Evolutionary conservation across 805 yeast species (phyloP), one percentile per base, ranked within the genome.

Genomic region (Kuraishia borneana): DNA sequence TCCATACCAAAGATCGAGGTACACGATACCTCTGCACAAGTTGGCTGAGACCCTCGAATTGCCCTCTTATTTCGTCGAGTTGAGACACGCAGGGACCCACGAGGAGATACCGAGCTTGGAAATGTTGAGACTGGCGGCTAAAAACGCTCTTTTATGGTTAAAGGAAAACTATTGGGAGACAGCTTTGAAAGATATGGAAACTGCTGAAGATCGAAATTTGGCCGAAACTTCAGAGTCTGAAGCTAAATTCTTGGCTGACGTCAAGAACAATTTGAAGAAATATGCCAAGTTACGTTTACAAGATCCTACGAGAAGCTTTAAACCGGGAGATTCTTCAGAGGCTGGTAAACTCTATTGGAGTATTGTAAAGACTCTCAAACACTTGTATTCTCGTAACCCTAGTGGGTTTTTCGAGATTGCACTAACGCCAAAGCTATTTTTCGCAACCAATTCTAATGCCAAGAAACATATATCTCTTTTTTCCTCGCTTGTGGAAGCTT

Each of bases 81-180:
- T 85, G 21, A 65, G 98, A 36, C 97, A 92, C 53, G 70, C 73
- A 46, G 88, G 94, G 4, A 89, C 98, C 0, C 98, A 92, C 53
- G 97, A 89, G 46, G 60, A 63, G 13, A 54, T 92, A 18, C 96
- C 96, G 2, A 65, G 80, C 21, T 45, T 84, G 28, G 74, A 69
- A 27, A 64, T 82, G 56, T 60, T 88, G n/a, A 61, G 94, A 26
- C 48, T 61, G n/a, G 70, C 77, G 10, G 56, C 74, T 2, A 48
- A 54, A 4, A 60, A 69, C 32, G 95, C 95, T 0, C 52, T 89
- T 32, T 59, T 56, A 5, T 92, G 97, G 96, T 57, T 89, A 2
- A 67, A 66, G 52, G 66, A 60, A 3, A 64, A 79, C 45, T 89
- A 77, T 56, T 89, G 98, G 98, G 41, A 52, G 13, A 59, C 53